These are phyloP conservation scores for Globisporangium orthogonon DNA, from an alignment of 352 stramenopile genomes.

Conservation along the genomic window DNA sequence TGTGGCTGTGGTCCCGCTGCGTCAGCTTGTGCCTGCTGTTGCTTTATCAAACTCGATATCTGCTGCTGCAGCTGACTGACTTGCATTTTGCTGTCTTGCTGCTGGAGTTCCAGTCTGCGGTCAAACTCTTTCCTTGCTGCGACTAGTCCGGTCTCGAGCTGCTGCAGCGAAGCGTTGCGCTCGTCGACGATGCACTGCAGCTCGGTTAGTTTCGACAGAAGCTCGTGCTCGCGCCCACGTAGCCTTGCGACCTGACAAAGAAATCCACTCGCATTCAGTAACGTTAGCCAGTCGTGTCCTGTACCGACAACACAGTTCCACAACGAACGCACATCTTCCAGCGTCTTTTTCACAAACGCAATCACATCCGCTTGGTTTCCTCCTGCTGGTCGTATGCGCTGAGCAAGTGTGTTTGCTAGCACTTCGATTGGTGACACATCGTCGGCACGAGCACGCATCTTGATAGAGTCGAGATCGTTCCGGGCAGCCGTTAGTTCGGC, in stretches of 20 bases:
- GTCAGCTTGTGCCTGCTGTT: constrained; percentile 14
- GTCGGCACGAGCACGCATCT: constrained; percentile 29
- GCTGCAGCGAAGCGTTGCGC: constrained; percentile 33
- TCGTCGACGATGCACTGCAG: constrained; percentile 36
- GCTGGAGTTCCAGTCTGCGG: constrained; percentile 41
- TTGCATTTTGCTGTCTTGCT: constrained; percentile 30
- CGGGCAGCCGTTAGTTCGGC: constrained; percentile 46
- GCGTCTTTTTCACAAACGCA: constrained; percentile 35
- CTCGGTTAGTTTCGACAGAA: constrained; percentile 30
- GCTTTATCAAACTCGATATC: constrained; percentile 21
- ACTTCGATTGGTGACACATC: constrained; percentile 42
- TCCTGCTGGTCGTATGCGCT: constrained; percentile 18
- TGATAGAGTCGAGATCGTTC: constrained; percentile 46
- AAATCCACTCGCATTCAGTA: neutral
- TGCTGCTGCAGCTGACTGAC: constrained; percentile 35
- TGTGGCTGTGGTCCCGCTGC: constrained; percentile 15
- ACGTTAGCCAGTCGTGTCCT: neutral
- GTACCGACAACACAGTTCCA: neutral
- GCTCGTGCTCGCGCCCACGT: constrained; percentile 34
- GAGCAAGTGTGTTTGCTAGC: constrained; percentile 21
- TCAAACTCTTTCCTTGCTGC: constrained; percentile 74
- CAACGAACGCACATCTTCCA: constrained; percentile 39
- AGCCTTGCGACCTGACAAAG: constrained; percentile 16
- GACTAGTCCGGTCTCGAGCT: constrained; percentile 53
- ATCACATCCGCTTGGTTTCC: constrained; percentile 1